Evolutionary conservation across 352 stramenopile species (phyloP).

Genomic region (Blastocystis sp.): DNA sequence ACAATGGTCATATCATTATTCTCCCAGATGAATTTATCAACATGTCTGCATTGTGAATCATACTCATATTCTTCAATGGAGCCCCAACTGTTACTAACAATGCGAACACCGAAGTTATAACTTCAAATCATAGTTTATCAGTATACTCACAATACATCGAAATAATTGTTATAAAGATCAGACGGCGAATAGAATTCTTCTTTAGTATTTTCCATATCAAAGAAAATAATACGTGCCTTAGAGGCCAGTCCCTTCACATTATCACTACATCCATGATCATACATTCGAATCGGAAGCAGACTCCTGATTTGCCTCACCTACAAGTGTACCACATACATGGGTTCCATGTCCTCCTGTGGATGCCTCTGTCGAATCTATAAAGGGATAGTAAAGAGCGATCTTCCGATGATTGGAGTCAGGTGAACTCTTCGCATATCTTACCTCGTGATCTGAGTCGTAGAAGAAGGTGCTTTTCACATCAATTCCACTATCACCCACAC

Average conservation of each 20-base stretch:
- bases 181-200: neutral
- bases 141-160: neutral
- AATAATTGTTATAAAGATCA: neutral
- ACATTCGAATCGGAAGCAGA: neutral
- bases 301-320: neutral
- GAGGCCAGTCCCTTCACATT: neutral
- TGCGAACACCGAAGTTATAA: neutral
- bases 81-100: constrained; percentile 27
- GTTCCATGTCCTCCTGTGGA: neutral
- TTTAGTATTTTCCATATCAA: constrained; percentile 31
- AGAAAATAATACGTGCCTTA: neutral
- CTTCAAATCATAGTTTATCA: no score
- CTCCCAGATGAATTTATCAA: constrained; percentile 29
- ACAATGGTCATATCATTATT: constrained; percentile 51
- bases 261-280: neutral
- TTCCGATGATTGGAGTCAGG: neutral
- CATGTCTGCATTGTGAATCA: neutral
- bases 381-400: neutral
- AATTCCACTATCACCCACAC: constrained; percentile 25
- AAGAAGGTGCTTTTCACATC: constrained; percentile 44
- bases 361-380: neutral
- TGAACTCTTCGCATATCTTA: neutral
- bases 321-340: constrained; percentile 1
- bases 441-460: neutral
- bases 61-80: neutral